Conservation (phyloP, 1,284 basidiomycete species). For the Rhodotorula sp. region DNA sequence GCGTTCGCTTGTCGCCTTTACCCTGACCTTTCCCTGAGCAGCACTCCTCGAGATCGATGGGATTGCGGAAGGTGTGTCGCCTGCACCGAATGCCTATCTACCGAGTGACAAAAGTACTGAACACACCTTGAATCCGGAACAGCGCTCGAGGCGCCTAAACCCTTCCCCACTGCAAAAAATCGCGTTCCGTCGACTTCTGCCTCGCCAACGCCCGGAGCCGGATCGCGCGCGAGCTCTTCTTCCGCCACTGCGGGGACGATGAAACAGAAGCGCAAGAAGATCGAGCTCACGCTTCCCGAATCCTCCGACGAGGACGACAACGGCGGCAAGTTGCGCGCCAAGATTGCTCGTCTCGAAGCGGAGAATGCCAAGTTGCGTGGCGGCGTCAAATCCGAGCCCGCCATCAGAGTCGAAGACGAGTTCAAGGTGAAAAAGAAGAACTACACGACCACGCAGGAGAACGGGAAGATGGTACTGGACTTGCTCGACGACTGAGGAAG, state of each 20-base stretch:
- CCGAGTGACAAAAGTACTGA: no score
- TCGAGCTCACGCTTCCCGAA: constrained; percentile 11
- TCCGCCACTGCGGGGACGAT: background rate
- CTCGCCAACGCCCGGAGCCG: background rate
- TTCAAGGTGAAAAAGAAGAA: constrained; percentile 5
- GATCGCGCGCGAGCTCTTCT: background rate
- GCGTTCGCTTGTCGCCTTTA: no score
- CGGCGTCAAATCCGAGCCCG: background rate
- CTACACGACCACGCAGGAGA: constrained; percentile 9
- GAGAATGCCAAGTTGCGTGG: constrained; percentile 5
- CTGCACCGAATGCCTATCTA: no score
- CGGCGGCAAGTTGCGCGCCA: background rate
- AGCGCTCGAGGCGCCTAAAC: background rate
- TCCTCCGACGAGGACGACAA: constrained; percentile 5
- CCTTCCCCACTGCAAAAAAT: background rate
- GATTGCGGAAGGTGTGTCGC: constrained; percentile 19
- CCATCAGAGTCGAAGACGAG: background rate
- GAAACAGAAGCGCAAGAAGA: constrained; percentile 8
- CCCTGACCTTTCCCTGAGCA: background rate
- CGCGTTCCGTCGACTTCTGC: background rate
- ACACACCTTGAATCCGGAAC: no score
- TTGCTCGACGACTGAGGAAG: constrained; percentile 8
- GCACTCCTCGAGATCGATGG: constrained; percentile 24
- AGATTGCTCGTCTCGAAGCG: constrained; percentile 8
- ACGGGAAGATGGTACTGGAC: constrained; percentile 3